Evolutionary conservation across 768 basidiomycete genomes (phyloP), one percentile per base, ranked within the genome.

Genomic region (Saitozyma podzolica): DNA sequence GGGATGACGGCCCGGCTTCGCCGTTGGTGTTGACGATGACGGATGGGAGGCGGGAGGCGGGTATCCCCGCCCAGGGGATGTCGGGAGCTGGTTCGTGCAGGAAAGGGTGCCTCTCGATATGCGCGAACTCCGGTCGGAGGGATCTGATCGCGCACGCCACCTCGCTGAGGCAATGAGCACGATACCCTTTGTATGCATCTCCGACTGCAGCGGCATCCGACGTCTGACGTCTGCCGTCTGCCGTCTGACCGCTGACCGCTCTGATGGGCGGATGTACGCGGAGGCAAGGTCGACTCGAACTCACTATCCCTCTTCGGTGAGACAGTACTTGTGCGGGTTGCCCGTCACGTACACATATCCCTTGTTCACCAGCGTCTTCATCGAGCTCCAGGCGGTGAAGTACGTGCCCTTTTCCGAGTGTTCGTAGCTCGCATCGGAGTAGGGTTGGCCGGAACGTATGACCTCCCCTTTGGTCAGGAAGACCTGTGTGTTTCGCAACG

Each of bases 241-340:
- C 2, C 29, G 29, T 29, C 29, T 29, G 29, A 29, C 29, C 29
- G 29, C 29, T 29, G 29, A 29, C 29, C 29, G 8, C 7, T 29
- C 19, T 39, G 51, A 52, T 13, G 4, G 2, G 41, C 14, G 54
- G 29, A 29, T 2, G 29, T 29, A 29, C 29, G 29, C 29, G 29
- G 29, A 29, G 29, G 29, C 29, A 29, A 29, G 8, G 3, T 7
- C 8, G 37, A 43, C 41, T 16, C 4, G 39, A 39, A 77, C 75
- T 75, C 57, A 77, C 75, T 74, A 72, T 51, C 75, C 75, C 50
- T 75, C 73, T 52, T 74, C 71, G 9, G 73, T 75, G 62, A 77
- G 68, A 61, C 73, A 72, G 50, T 69, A 69, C 39, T 70, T 74
- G 17, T 73, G 65, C 16, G 75, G 75, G 54, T 69, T 74, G 4